phyloP scores from a whole-genome alignment of 257 asterid genomes.

The Nicotiana obtusifolia region DNA sequence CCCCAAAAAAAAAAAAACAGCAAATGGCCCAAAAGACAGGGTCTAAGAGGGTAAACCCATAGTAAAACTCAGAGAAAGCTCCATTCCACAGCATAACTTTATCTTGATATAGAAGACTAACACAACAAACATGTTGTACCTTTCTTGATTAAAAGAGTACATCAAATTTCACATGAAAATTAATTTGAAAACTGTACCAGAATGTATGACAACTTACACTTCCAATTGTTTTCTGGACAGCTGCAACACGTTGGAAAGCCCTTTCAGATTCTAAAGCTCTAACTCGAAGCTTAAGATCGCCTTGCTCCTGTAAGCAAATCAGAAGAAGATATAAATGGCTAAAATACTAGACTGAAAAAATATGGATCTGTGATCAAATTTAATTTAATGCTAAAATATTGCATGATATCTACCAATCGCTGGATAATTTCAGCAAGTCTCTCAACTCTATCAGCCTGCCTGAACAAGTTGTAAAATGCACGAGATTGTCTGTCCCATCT shows the following conservation, averaged over 20 bases:
- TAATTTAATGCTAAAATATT: neutral
- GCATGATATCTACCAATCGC: slow-evolving; percentile 50
- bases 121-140: neutral
- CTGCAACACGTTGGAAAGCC: slow-evolving; percentile 92
- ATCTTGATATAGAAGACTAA: slow-evolving; percentile 4
- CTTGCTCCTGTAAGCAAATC: slow-evolving; percentile 67
- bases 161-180: neutral
- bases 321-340: neutral
- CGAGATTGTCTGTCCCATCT: slow-evolving; percentile 95
- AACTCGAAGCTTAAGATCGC: slow-evolving; percentile 92
- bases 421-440: slow-evolving; percentile 80
- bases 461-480: slow-evolving; percentile 77
- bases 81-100: neutral
- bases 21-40: neutral
- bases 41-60: neutral
- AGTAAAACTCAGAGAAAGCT: neutral
- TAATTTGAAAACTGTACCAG: neutral
- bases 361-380: neutral
- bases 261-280: slow-evolving; percentile 93
- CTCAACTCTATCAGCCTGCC: slow-evolving; percentile 97
- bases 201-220: slow-evolving; percentile 56
- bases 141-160: neutral
- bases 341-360: neutral
- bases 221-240: slow-evolving; percentile 72
- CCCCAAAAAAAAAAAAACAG: neutral